Evolutionary conservation across 768 basidiomycete species (phyloP).

Genomic region (Pholiota conissans): DNA sequence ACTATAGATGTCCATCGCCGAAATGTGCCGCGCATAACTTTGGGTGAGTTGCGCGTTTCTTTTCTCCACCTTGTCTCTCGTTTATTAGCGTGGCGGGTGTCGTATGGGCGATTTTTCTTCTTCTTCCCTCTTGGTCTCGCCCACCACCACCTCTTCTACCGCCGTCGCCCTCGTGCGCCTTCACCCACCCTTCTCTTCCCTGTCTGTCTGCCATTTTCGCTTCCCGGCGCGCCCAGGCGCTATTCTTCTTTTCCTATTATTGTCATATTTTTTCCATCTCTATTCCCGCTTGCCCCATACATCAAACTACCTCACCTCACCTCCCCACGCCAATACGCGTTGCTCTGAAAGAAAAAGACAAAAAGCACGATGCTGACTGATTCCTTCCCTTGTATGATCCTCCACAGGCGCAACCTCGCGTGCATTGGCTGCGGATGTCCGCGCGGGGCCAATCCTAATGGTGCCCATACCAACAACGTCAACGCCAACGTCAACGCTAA

Average conservation of each 20-base stretch:
- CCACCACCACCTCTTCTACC: too few species aligned
- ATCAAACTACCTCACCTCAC: not conserved
- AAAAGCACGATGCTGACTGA: slow-evolving; percentile 43
- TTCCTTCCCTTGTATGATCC: slow-evolving; percentile 47
- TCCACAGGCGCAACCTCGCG: slow-evolving; percentile 68
- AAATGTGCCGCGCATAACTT: slow-evolving; percentile 84
- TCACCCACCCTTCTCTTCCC: not conserved
- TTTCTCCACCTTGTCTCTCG: not conserved
- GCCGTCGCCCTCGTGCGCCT: not conserved
- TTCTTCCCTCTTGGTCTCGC: too few species aligned
- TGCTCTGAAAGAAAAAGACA: too few species aligned
- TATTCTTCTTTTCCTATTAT: too few species aligned
- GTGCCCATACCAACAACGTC: slow-evolving; percentile 10
- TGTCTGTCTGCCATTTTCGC: not conserved
- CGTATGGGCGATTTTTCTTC: too few species aligned
- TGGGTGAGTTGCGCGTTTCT: slow-evolving; percentile 60
- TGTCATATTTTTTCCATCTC: not conserved
- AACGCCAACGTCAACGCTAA: not conserved
- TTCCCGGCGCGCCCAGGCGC: not conserved
- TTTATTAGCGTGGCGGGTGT: too few species aligned
- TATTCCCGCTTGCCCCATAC: slow-evolving; percentile 3
- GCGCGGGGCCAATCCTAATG: slow-evolving; percentile 35
- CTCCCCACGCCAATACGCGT: slow-evolving; percentile 10
- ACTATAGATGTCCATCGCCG: slow-evolving; percentile 56
- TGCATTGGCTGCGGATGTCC: slow-evolving; percentile 80